Percentiles rank a stretch among this genome's conserved stretches.
Evolutionary conservation across 805 yeast genomes (phyloP).

Genomic region (Wickerhamiella hasegawae): DNA sequence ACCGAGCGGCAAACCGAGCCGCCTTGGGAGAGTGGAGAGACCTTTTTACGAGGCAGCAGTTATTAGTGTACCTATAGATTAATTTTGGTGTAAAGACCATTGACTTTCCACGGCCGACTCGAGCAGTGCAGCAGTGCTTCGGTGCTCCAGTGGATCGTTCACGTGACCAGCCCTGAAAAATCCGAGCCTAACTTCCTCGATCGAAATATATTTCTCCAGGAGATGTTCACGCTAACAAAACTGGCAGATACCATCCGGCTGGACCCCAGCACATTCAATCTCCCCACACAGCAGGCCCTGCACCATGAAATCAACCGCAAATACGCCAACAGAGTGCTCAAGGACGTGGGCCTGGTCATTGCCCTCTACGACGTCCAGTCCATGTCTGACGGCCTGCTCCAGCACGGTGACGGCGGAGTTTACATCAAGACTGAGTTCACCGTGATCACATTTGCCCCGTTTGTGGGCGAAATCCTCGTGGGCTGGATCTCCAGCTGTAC

Average conservation of each 20-base stretch:
- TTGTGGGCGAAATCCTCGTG: slow-evolving; percentile 78
- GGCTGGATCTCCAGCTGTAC: slow-evolving; percentile 90
- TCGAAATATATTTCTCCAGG: too few species aligned
- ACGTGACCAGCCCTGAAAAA: too few species aligned
- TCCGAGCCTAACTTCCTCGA: too few species aligned
- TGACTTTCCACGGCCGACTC: too few species aligned
- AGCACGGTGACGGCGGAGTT: slow-evolving; percentile 90
- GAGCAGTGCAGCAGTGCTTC: too few species aligned
- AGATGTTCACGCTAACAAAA: slow-evolving; percentile 77
- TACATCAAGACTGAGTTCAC: slow-evolving; percentile 58
- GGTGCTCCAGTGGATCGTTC: too few species aligned
- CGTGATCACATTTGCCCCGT: slow-evolving; percentile 76
- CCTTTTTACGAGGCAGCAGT: too few species aligned
- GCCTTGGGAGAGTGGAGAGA: too few species aligned
- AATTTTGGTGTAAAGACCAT: too few species aligned
- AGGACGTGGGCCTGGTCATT: slow-evolving; percentile 69
- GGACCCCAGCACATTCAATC: slow-evolving; percentile 69
- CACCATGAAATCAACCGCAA: slow-evolving; percentile 69
- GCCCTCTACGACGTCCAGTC: slow-evolving; percentile 68
- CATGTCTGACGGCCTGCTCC: slow-evolving; percentile 77
- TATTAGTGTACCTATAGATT: too few species aligned
- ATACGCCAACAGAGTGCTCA: slow-evolving; percentile 72
- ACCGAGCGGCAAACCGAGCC: too few species aligned
- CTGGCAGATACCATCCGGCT: slow-evolving; percentile 74
- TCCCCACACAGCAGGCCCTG: slow-evolving; percentile 56